These are phyloP conservation scores for Naganishia antarctica DNA, from an alignment of 768 basidiomycete genomes.

Conservation along the genomic window DNA sequence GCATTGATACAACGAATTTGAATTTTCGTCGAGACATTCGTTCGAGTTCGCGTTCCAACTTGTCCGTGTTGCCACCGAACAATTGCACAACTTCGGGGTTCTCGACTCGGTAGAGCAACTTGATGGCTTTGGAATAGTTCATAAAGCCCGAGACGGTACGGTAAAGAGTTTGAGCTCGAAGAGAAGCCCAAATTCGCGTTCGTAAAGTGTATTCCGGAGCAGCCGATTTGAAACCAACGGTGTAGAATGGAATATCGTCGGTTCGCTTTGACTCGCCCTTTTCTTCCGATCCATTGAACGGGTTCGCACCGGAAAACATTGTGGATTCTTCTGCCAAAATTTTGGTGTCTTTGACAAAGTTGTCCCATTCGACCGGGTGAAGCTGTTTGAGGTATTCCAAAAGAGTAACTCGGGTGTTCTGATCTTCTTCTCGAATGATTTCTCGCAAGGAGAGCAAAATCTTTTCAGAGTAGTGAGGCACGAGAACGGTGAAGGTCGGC, in stretches of 20 bases:
- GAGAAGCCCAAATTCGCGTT: slow-evolving; percentile 97
- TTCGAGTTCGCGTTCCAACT: slow-evolving; percentile 90
- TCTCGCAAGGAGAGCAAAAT: slow-evolving; percentile 92
- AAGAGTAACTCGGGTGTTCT: slow-evolving; percentile 92
- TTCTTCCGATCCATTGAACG: slow-evolving; percentile 66
- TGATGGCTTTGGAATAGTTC: slow-evolving; percentile 99
- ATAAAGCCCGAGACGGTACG: slow-evolving; percentile 99
- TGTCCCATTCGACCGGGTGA: slow-evolving; percentile 97
- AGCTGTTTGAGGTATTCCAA: slow-evolving; percentile 97
- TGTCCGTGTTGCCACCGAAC: slow-evolving; percentile 96
- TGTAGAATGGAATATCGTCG: slow-evolving; percentile 94
- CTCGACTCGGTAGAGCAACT: slow-evolving; percentile 96
- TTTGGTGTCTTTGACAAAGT: slow-evolving; percentile 99
- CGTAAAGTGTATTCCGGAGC: slow-evolving; percentile 97
- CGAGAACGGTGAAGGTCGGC: slow-evolving; percentile 98
- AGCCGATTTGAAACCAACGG: slow-evolving; percentile 97
- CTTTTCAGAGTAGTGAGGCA: slow-evolving; percentile 99
- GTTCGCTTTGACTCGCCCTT: slow-evolving; percentile 66
- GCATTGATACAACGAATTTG: slow-evolving; percentile 99
- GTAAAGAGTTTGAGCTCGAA: slow-evolving; percentile 96
- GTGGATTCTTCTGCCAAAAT: slow-evolving; percentile 94
- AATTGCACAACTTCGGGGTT: slow-evolving; percentile 98
- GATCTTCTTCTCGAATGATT: slow-evolving; percentile 97
- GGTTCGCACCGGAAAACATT: slow-evolving; percentile 61
- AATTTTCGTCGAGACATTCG: slow-evolving; percentile 97